Base-by-base conservation (phyloP, 371 early-diverging fungal species). In the Capillidium heterosporum region DNA sequence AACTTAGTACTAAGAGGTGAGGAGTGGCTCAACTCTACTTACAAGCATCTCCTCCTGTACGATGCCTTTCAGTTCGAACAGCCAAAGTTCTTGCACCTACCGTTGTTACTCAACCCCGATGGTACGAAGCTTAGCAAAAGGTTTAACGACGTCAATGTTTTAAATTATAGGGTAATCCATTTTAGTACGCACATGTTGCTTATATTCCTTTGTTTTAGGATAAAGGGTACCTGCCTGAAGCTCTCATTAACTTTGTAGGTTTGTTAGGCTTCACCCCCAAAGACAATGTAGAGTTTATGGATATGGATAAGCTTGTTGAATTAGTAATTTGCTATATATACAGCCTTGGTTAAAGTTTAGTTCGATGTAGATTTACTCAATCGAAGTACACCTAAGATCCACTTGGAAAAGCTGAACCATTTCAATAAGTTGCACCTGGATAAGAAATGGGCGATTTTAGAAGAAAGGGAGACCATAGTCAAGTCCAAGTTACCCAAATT, bases 1-100 rank as follows among this genome's bases (percentile, higher is more conserved):
- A 84, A 90, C 0, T 92, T 91, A 63, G 94, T 95, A 7, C 63
- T 95, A 28, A 77, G 95, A 44, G 95, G 95, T 29, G 90, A 92
- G 73, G 95, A 95, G 70, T 95, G 95, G 95, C 73, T 95, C 17
- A 76, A 88, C 8, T 91, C 91, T 0, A 88, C 89, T 15, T 91
- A 93, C 26, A 91, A 89, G 59, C 95, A 95, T 67, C 56, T 89
- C 0, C 60, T 86, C 5, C 71, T 95, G 13, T 93, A 90, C 65
- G 59, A 71, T 23, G 85, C 88, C 44, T 77, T 93, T 61, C 85
- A 81, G 0, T 91, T 91, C 91, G 61, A 63, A 5, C 56, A 74
- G 3, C 93, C 92, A 7, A 57, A 71, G 46, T 95, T 87, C 68
- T 84, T 78, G 1, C 95, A 95, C 57, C 69, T 95, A 32, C 95